A percentile compares a stretch with the other conserved stretches of the same genome.
phyloP scores from a whole-genome alignment of 2,329 filamentous ascomycete genomes.

The Hortaea sp. region DNA sequence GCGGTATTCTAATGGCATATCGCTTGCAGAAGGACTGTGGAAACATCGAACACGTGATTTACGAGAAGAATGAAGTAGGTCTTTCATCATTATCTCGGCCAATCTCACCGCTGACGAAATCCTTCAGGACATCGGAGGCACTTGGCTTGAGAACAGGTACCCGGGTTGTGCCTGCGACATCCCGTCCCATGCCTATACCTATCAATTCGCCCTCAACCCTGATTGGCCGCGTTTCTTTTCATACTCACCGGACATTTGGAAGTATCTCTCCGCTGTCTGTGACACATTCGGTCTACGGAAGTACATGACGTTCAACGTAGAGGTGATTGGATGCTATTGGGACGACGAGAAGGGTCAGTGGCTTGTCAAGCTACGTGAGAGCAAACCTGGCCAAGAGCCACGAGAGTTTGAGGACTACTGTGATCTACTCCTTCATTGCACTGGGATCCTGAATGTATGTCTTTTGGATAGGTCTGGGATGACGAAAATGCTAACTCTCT shows the following conservation, averaged over 20 bases:
- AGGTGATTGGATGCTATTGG: conserved; percentile 40
- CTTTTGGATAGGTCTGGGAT: too few relatives aligned
- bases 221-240: conserved; percentile 40
- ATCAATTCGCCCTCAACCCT: conserved; percentile 33
- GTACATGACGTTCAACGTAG: conserved; percentile 43
- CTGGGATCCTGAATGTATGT: conserved; percentile 26
- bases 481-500: background rate
- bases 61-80: conserved; percentile 36
- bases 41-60: conserved; percentile 39
- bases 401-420: conserved; percentile 35
- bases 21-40: conserved; percentile 35
- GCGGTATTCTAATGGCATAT: conserved; percentile 39
- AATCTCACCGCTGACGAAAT: background rate
- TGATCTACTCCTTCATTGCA: conserved; percentile 35
- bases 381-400: conserved; percentile 21
- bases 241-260: conserved; percentile 37
- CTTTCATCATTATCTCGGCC: background rate
- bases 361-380: conserved; percentile 39
- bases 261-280: conserved; percentile 40
- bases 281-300: conserved; percentile 40
- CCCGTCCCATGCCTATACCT: conserved; percentile 36
- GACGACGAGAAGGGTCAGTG: conserved; percentile 40
- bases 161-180: conserved; percentile 34
- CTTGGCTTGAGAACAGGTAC: conserved; percentile 29
- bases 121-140: conserved; percentile 26